A percentile compares a stretch with the other conserved stretches of the same genome.
Conservation (phyloP, 257 asterid genomes). For the Solanum pinnatisectum region DNA sequence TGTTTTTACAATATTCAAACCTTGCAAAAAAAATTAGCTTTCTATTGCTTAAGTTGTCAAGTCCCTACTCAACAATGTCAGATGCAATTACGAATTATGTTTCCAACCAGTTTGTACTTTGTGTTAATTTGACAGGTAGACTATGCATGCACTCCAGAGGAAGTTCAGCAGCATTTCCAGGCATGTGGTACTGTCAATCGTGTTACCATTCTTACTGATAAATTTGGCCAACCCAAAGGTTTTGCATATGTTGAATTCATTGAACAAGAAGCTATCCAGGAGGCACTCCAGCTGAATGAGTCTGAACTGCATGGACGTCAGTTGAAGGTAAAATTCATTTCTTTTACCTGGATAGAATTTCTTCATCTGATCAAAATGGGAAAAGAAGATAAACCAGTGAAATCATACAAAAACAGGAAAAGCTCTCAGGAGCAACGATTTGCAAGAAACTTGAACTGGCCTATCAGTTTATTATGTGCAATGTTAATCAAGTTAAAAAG, state of each 20-base stretch:
- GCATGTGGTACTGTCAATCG: constrained; percentile 77
- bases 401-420: neutral
- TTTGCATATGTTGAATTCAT: constrained; percentile 77
- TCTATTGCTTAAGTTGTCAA: neutral
- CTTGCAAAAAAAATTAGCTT: neutral
- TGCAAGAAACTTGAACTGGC: neutral
- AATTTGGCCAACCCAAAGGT: constrained; percentile 77
- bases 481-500: neutral
- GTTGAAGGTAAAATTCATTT: constrained; percentile 35
- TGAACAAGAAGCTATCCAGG: constrained; percentile 70
- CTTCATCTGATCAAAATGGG: neutral
- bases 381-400: neutral
- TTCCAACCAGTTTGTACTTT: constrained; percentile 10
- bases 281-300: constrained; percentile 61
- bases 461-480: neutral
- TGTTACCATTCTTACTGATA: constrained; percentile 68
- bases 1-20: neutral
- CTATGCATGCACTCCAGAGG: constrained; percentile 76
- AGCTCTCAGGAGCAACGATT: neutral
- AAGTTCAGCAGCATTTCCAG: constrained; percentile 83
- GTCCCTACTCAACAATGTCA: neutral
- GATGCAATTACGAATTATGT: neutral
- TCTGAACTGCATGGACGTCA: constrained; percentile 84
- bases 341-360: neutral
- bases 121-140: constrained; percentile 48